A percentile compares a stretch with the other conserved stretches of the same genome.
phyloP scores from a whole-genome alignment of 495 filamentous ascomycete genomes.

The Aspergillus hancockii region DNA sequence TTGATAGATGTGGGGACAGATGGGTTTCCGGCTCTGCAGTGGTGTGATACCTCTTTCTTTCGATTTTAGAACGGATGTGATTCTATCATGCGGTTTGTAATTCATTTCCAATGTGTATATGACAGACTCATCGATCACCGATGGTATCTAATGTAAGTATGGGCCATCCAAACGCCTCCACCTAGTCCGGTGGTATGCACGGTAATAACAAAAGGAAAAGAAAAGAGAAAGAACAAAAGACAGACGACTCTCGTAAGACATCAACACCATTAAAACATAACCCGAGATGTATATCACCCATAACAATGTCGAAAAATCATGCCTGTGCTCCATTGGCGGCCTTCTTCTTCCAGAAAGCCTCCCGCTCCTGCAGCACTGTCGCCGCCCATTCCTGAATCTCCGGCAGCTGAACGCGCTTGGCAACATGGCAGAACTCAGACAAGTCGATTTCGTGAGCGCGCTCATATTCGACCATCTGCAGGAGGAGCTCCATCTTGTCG shows the following conservation, averaged over 20 bases:
- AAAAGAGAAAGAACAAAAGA: constrained; percentile 8
- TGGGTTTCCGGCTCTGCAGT: not conserved
- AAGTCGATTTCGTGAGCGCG: constrained; percentile 70
- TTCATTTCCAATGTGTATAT: not conserved
- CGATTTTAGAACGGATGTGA: not conserved
- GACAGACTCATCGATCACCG: constrained; percentile 3
- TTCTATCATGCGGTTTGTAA: not conserved
- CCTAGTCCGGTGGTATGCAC: not conserved
- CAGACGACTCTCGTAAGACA: not conserved
- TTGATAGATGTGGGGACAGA: constrained; percentile 3
- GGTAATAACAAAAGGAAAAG: constrained; percentile 3
- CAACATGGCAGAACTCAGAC: constrained; percentile 79
- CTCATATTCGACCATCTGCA: constrained; percentile 98
- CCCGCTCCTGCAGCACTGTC: constrained; percentile 73
- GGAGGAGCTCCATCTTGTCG: constrained; percentile 90
- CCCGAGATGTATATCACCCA: not conserved
- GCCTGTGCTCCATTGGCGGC: constrained; percentile 4
- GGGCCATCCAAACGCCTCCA: constrained; percentile 17
- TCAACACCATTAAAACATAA: constrained; percentile 10
- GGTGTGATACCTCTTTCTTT: not conserved
- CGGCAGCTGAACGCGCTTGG: constrained; percentile 65
- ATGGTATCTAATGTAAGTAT: constrained; percentile 16
- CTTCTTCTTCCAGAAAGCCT: constrained; percentile 65
- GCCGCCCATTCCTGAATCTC: constrained; percentile 81
- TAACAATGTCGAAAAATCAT: not conserved